Evolutionary conservation across 768 basidiomycete genomes (phyloP).

Genomic region (Cyathus striatus): DNA sequence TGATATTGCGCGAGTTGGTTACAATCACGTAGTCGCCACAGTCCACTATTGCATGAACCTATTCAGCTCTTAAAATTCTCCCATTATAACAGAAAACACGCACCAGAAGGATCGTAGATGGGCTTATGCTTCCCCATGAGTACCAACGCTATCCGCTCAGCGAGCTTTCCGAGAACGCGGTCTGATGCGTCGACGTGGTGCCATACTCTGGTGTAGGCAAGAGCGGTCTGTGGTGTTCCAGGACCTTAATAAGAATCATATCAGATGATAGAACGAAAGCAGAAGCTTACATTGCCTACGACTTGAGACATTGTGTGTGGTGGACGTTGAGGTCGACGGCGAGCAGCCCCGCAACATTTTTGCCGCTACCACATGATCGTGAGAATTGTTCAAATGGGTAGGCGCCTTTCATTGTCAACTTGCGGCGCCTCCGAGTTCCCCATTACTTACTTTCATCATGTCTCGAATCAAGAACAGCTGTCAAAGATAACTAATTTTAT

Average conservation of each 20-base stretch:
- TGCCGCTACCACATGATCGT: no score
- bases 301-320: conserved; percentile 71
- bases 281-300: conserved; percentile 66
- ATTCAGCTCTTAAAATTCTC: not conserved
- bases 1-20: conserved; percentile 79
- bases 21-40: conserved; percentile 98
- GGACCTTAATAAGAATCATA: not conserved
- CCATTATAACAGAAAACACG: conserved; percentile 15
- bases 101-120: conserved; percentile 88
- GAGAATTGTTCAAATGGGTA: no score
- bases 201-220: conserved; percentile 95
- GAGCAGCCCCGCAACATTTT: not conserved
- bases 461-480: no score
- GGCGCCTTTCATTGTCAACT: no score
- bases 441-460: no score
- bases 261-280: not conserved
- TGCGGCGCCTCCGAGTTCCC: no score
- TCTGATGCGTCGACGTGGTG: conserved; percentile 91
- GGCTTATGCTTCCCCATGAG: conserved; percentile 99
- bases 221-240: conserved; percentile 64
- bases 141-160: conserved; percentile 89
- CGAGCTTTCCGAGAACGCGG: conserved; percentile 90
- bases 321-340: not conserved
- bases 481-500: no score
- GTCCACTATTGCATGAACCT: conserved; percentile 56